Evolutionary conservation across 352 stramenopile species (phyloP), one percentile per base, ranked within the genome.

Genomic region (Vaucheria bursata): DNA sequence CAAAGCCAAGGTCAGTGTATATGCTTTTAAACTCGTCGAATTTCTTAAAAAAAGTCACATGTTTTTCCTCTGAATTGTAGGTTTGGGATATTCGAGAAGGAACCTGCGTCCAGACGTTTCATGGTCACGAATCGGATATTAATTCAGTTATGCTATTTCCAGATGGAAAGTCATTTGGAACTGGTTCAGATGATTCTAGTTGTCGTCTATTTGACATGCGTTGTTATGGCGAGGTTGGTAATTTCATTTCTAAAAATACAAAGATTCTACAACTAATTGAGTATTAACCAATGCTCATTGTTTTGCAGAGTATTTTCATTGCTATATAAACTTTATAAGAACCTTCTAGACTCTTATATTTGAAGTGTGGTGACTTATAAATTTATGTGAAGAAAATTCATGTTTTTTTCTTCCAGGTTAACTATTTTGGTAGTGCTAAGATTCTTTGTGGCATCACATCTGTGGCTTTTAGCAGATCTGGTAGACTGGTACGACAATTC

Each of bases 71-170:
- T n/a, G n/a, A n/a, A 5, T 1, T 77, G 59, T 12, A 82, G 77
- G 88, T 99, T 74, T 99, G 95, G 95, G 95, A 99, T 88, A 91
- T 98, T 74, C 92, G 96, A 74, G 92, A 89, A 45, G 89, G 92
- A 75, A 96, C 96, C 81, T 97, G 91, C 45, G 95, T 93, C 67
- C 91, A 97, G 86, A 98, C 95, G 52, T 97, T 98, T 84, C 87
- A 94, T 31, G 95, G 96, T 34, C 96, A 99, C 85, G 92, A 97
- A 75, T 97, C 90, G 29, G 96, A 99, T 85, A 97, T 99, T 85
- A 99, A 99, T 87, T 96, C 92, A 72, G 94, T 99, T 34, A 90
- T 95, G 80, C 98, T 98, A 73, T 98, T 99, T 84, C 94, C 93
- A 0, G 95, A 96, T 85, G 94, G 93, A 36, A 95, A 97, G 73